Conservation (phyloP, 805 yeast genomes). For the Candida argentea region DNA sequence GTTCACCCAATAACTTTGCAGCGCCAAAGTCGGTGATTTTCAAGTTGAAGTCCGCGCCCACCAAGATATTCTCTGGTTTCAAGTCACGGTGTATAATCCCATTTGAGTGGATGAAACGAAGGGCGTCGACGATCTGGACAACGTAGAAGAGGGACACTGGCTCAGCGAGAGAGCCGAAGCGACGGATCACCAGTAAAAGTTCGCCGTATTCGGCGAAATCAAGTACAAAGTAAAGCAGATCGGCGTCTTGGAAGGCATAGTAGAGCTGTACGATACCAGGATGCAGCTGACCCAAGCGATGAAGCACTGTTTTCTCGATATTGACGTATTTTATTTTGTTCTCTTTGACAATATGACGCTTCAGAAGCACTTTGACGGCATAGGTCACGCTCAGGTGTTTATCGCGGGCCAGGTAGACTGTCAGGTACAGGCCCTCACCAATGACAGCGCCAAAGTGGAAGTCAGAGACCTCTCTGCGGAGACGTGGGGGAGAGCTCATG, state of each 20-base stretch:
- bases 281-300: slow-evolving; percentile 73
- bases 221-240: slow-evolving; percentile 78
- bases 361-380: slow-evolving; percentile 87
- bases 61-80: slow-evolving; percentile 86
- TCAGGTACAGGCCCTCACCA: slow-evolving; percentile 95
- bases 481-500: no score
- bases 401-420: slow-evolving; percentile 83
- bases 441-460: slow-evolving; percentile 80
- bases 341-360: slow-evolving; percentile 88
- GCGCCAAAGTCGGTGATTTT: slow-evolving; percentile 97
- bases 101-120: slow-evolving; percentile 75
- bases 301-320: slow-evolving; percentile 85
- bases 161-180: slow-evolving; percentile 69
- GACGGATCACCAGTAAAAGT: slow-evolving; percentile 66
- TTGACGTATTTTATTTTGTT: slow-evolving; percentile 92
- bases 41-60: slow-evolving; percentile 76
- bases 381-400: slow-evolving; percentile 61
- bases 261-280: slow-evolving; percentile 90
- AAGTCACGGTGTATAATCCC: slow-evolving; percentile 91
- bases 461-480: no score
- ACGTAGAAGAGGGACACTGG: slow-evolving; percentile 69
- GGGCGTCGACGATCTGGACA: slow-evolving; percentile 82
- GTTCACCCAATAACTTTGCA: slow-evolving; percentile 59
- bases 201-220: slow-evolving; percentile 97
- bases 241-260: slow-evolving; percentile 91